Base-by-base conservation (phyloP, 2,329 filamentous ascomycete species). In the Fusarium armeniacum region DNA sequence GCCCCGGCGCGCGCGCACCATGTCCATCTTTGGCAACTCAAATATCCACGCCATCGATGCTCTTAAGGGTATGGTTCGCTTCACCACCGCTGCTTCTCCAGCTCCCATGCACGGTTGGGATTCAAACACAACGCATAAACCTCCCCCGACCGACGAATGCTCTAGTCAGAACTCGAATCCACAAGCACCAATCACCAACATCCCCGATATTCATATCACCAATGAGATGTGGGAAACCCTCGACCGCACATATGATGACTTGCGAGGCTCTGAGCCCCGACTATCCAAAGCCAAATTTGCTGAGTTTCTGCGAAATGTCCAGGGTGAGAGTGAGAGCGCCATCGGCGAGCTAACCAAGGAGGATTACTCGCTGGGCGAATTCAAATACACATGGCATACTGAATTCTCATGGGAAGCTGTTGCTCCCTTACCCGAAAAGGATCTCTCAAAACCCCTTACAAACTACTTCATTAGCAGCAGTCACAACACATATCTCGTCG, bases 381-480 rank as follows among this genome's bases (percentile, higher is more conserved):
- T 89, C 62, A 79, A 87, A 26, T 83, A 81, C 68, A 75, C 80
- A 22, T 86, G 84, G 83, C 80, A 79, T 70, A 76, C 79, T 43
- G 70, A 76, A 9, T 84, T 82, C 50, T 80, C 79, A 32, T 81
- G 82, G 75, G 77, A 83, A 33, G 85, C 85, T 6, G 72, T 80
- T 22, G 79, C 75, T 68, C 82, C 83, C n/a, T 77, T 80, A 24
- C 78, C 81, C 32, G 75, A 81, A 67, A 83, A 87, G 61, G 90
- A 94, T 75, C 77, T 89, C 33, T 86, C 86, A 1, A 87, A 86
- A 54, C 92, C 93, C 6, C 85, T 97, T 61, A 93, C 91, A 47
- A 93, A 97, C 77, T 98, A 98, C 82, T 98, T 93, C 79, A 94
- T 98, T 78, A 97, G 91, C 67, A 97, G 93, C 71, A 97, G 93